Conservation (phyloP, 1,284 basidiomycete genomes). For the Cryptococcus jaspeensis region DNA sequence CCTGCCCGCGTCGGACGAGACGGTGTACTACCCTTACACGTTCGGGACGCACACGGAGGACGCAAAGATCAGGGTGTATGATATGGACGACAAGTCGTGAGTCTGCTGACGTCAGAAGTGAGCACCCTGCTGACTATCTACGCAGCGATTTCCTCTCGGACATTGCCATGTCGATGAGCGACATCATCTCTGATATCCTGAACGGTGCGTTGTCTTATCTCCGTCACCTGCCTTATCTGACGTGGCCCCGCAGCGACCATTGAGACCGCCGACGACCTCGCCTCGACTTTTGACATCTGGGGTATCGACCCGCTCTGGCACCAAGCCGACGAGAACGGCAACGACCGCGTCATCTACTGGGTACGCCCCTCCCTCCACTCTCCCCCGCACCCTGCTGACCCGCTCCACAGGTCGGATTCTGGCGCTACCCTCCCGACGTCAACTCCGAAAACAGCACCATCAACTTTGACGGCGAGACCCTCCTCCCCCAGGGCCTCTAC, state of each 20-base stretch:
- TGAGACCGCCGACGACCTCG: constrained; percentile 13
- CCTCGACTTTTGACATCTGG: constrained; percentile 19
- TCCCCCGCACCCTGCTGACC: neutral
- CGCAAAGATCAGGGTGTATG: constrained; percentile 27
- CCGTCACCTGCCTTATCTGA: neutral
- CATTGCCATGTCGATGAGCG: constrained; percentile 22
- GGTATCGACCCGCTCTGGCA: constrained; percentile 45
- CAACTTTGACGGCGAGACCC: constrained; percentile 24
- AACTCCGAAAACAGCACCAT: constrained; percentile 12
- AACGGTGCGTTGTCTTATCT: constrained; percentile 14
- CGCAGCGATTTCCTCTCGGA: constrained; percentile 11
- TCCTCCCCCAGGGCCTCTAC: constrained; percentile 41
- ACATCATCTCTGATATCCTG: constrained; percentile 36
- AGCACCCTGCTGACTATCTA: neutral
- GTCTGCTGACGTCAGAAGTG: neutral
- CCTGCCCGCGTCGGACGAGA: constrained; percentile 23
- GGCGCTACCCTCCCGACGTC: constrained; percentile 13
- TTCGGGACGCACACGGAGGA: constrained; percentile 20
- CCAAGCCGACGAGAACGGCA: constrained; percentile 28
- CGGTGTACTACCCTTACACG: constrained; percentile 14
- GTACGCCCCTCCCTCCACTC: constrained; percentile 5
- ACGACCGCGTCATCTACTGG: constrained; percentile 26
- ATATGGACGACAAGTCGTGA: constrained; percentile 20
- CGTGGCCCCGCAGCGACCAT: constrained; percentile 7
- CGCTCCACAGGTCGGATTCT: constrained; percentile 15